phyloP scores from a whole-genome alignment of 176 grass and related monocot species.

The Paspalum vaginatum region DNA sequence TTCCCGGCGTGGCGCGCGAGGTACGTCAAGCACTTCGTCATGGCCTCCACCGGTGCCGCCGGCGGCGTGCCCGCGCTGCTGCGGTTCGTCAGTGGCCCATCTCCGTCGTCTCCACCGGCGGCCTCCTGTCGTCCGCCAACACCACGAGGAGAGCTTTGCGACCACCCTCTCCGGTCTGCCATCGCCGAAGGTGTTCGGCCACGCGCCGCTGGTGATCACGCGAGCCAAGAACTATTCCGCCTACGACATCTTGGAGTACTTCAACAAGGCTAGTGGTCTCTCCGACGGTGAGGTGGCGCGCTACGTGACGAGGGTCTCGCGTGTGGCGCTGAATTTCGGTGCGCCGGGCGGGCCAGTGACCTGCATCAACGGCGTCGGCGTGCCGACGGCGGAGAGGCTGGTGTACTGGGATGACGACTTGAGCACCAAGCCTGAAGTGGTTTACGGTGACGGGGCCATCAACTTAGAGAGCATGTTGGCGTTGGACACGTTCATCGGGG shows the following conservation, averaged over 20 bases:
- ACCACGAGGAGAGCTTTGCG: not conserved
- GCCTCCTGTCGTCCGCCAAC: not conserved
- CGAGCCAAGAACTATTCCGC: slow-evolving; percentile 16
- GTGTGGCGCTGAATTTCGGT: slow-evolving; percentile 5
- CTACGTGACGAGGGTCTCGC: slow-evolving; percentile 15
- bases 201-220: slow-evolving; percentile 25
- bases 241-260: not conserved
- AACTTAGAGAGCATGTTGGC: not conserved
- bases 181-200: slow-evolving; percentile 1
- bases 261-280: not conserved
- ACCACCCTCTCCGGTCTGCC: not conserved
- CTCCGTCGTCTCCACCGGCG: not conserved
- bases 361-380: slow-evolving; percentile 14
- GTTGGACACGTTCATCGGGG: not conserved
- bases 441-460: not conserved
- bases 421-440: not conserved
- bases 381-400: slow-evolving; percentile 10
- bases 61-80: not conserved
- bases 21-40: too few relatives aligned
- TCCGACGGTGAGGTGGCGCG: not conserved
- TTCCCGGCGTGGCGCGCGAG: too few relatives aligned
- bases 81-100: not conserved
- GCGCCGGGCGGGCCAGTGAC: slow-evolving; percentile 12
- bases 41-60: not conserved
- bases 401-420: slow-evolving; percentile 16